phyloP scores from a whole-genome alignment of 2,329 filamentous ascomycete species.

The Cladophialophora chaetospira region DNA sequence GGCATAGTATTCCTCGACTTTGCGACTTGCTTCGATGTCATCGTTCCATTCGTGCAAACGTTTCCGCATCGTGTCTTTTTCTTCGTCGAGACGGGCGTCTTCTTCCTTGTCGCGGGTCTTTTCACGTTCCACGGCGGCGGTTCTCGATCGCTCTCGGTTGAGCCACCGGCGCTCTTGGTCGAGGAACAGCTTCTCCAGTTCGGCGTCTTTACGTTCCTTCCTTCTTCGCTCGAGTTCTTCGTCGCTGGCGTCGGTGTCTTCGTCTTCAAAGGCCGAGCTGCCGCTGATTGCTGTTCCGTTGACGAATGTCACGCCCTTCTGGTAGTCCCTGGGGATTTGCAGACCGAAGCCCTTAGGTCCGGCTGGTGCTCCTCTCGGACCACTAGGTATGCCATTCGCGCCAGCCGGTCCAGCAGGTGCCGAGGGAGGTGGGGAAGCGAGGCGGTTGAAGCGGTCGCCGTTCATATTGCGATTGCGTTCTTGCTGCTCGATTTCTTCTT shows the following conservation, averaged over 20 bases:
- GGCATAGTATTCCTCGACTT: slow-evolving; percentile 78
- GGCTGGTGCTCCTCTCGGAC: slow-evolving; percentile 73
- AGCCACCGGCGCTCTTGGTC: slow-evolving; percentile 90
- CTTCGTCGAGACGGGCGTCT: slow-evolving; percentile 63
- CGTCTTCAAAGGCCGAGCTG: slow-evolving; percentile 66
- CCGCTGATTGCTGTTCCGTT: slow-evolving; percentile 73
- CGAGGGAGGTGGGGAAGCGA: slow-evolving; percentile 69
- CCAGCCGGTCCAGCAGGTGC: slow-evolving; percentile 64
- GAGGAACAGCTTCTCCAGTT: slow-evolving; percentile 76
- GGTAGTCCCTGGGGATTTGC: slow-evolving; percentile 70
- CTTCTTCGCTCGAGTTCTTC: slow-evolving; percentile 77
- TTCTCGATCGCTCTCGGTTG: slow-evolving; percentile 80
- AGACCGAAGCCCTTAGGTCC: slow-evolving; percentile 64
- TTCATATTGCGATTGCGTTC: slow-evolving; percentile 70
- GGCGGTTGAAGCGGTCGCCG: slow-evolving; percentile 64
- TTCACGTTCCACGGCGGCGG: slow-evolving; percentile 83
- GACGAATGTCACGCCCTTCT: slow-evolving; percentile 78
- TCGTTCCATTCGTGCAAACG: slow-evolving; percentile 85
- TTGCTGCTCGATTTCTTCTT: slow-evolving; percentile 88
- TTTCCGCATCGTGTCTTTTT: slow-evolving; percentile 68
- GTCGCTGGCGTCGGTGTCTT: slow-evolving; percentile 85
- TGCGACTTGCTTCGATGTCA: slow-evolving; percentile 73
- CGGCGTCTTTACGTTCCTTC: slow-evolving; percentile 69
- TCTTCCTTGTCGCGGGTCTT: slow-evolving; percentile 78
- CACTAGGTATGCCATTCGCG: slow-evolving; percentile 75